These are phyloP conservation scores for Collybia mongolica DNA, from an alignment of 768 basidiomycete species.

Conservation along the genomic window DNA sequence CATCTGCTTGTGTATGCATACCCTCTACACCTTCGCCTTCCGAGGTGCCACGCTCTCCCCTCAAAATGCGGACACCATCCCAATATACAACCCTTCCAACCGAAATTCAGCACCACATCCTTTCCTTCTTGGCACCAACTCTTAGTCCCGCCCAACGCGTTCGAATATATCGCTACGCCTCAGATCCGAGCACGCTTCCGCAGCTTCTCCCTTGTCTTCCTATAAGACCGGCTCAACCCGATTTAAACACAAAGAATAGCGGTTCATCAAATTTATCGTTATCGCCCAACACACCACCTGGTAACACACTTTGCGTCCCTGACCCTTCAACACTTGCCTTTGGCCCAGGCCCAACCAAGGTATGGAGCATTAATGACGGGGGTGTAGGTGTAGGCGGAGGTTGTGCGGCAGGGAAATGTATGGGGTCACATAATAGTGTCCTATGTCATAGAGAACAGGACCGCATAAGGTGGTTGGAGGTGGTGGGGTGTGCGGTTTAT, in stretches of 20 bases:
- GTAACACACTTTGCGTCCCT: slow-evolving; percentile 20
- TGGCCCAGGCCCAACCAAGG: slow-evolving; percentile 2
- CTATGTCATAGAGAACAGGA: slow-evolving; percentile 40
- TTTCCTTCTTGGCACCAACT: slow-evolving; percentile 55
- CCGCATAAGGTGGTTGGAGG: slow-evolving; percentile 44
- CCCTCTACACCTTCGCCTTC: slow-evolving; percentile 2
- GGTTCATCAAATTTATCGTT: background rate
- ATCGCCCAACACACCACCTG: background rate
- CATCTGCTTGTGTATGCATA: background rate
- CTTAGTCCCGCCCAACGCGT: slow-evolving; percentile 56
- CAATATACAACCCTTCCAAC: slow-evolving; percentile 35
- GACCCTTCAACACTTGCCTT: slow-evolving; percentile 32
- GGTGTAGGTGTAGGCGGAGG: slow-evolving; percentile 21
- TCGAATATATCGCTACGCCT: slow-evolving; percentile 52
- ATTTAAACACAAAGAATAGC: too few relatives aligned
- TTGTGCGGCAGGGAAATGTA: slow-evolving; percentile 34
- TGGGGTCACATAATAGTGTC: slow-evolving; percentile 34
- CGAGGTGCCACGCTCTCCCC: slow-evolving; percentile 20
- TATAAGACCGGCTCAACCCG: background rate
- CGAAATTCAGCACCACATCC: slow-evolving; percentile 57
- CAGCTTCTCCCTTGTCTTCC: slow-evolving; percentile 18
- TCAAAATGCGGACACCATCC: background rate
- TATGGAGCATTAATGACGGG: slow-evolving; percentile 10
- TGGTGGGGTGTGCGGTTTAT: slow-evolving; percentile 44
- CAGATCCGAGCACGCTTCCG: slow-evolving; percentile 44